Percentiles rank a stretch among this genome's conserved stretches.
Conservation (phyloP, 2,329 filamentous ascomycete genomes). For the Claviceps spartinae region DNA sequence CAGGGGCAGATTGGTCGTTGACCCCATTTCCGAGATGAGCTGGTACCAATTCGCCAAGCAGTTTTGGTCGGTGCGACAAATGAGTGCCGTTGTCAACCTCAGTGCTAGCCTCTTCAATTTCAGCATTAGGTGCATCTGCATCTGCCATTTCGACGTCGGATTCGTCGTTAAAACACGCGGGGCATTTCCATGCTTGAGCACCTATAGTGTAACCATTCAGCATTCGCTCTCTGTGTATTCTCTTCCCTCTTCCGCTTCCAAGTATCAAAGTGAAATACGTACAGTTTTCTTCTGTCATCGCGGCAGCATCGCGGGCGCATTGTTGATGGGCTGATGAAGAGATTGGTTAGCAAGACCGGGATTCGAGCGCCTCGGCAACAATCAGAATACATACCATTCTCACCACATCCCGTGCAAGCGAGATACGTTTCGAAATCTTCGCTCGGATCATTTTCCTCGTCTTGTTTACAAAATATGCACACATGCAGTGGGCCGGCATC, state of each 20-base stretch:
- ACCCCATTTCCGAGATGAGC: slow-evolving; percentile 26
- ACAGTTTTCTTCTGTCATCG: slow-evolving; percentile 22
- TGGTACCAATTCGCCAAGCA: slow-evolving; percentile 23
- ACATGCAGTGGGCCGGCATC: slow-evolving; percentile 20
- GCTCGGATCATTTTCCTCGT: slow-evolving; percentile 69
- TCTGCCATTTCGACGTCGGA: slow-evolving; percentile 11
- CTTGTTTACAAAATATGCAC: slow-evolving; percentile 65
- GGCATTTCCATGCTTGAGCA: slow-evolving; percentile 36
- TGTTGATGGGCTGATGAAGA: slow-evolving; percentile 65
- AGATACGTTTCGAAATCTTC: slow-evolving; percentile 73
- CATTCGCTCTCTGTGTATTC: neutral
- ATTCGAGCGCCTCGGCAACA: slow-evolving; percentile 9
- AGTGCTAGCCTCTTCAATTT: slow-evolving; percentile 12
- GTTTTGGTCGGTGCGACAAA: slow-evolving; percentile 18
- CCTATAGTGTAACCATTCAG: slow-evolving; percentile 20
- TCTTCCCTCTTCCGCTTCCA: neutral
- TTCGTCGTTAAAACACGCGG: slow-evolving; percentile 28
- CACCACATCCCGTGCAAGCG: slow-evolving; percentile 62
- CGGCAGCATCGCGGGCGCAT: slow-evolving; percentile 60
- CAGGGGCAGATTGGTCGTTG: slow-evolving; percentile 54
- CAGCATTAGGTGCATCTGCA: slow-evolving; percentile 15
- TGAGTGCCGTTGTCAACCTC: slow-evolving; percentile 15
- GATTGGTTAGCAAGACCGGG: slow-evolving; percentile 20
- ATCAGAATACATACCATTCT: slow-evolving; percentile 56
- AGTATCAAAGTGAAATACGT: slow-evolving; percentile 4